Percentiles rank a stretch among this genome's conserved stretches.
Conservation (phyloP, 2,329 filamentous ascomycete genomes). For the Fusarium pilosicola region DNA sequence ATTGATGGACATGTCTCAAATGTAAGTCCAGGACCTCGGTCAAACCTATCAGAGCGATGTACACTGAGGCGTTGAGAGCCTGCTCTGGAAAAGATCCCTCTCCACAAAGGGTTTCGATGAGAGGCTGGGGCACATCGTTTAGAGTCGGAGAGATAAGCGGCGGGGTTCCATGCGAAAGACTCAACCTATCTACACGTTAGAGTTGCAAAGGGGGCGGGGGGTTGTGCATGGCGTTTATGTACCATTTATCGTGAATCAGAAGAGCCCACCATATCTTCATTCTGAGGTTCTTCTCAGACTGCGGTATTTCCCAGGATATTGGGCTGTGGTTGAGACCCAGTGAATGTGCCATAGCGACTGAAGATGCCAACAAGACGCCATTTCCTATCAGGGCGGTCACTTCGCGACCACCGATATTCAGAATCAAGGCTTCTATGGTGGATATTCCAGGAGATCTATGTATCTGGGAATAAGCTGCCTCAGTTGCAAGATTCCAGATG, state of each 20-base stretch:
- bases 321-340: constrained; percentile 66
- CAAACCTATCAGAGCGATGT: constrained; percentile 56
- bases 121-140: constrained; percentile 60
- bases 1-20: constrained; percentile 50
- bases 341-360: constrained; percentile 63
- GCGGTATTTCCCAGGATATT: constrained; percentile 61
- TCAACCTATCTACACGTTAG: constrained; percentile 52
- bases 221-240: constrained; percentile 5
- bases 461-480: constrained; percentile 68
- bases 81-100: constrained; percentile 22
- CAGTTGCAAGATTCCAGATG: constrained; percentile 70
- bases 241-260: constrained; percentile 66
- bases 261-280: constrained; percentile 68
- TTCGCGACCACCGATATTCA: constrained; percentile 69
- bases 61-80: constrained; percentile 50
- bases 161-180: constrained; percentile 64
- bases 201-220: background rate
- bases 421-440: constrained; percentile 65
- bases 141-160: constrained; percentile 57
- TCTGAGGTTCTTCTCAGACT: constrained; percentile 60
- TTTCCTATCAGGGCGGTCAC: constrained; percentile 70
- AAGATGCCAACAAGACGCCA: constrained; percentile 59
- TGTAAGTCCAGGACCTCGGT: constrained; percentile 52
- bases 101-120: constrained; percentile 48
- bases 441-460: constrained; percentile 67